These are phyloP conservation scores for Actinomucor elegans DNA, from an alignment of 371 early-diverging fungal species.

Conservation along the genomic window DNA sequence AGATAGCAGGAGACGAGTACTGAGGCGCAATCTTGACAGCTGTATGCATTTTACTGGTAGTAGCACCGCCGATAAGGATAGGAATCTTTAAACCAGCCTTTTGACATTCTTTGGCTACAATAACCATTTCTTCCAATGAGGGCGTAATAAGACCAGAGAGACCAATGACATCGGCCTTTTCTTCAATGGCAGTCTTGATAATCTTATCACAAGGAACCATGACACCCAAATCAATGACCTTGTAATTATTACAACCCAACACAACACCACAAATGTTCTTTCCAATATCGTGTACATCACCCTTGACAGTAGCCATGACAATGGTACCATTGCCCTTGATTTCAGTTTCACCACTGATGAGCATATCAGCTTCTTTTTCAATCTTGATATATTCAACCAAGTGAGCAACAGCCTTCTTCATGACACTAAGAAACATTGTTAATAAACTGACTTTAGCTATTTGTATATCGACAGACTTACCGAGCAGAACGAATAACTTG, in stretches of 20 bases:
- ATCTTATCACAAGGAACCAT: conserved; percentile 93
- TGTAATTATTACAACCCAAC: conserved; percentile 94
- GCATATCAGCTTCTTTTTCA: conserved; percentile 73
- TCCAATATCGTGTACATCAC: conserved; percentile 88
- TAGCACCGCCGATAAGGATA: conserved; percentile 92
- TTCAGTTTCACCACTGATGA: conserved; percentile 42
- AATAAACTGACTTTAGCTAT: not conserved
- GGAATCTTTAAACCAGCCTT: conserved; percentile 85
- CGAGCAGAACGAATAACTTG: conserved; percentile 95
- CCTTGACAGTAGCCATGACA: conserved; percentile 93
- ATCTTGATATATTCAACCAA: conserved; percentile 90
- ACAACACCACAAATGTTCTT: conserved; percentile 95
- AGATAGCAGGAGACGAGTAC: conserved; percentile 68
- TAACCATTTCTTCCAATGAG: conserved; percentile 94
- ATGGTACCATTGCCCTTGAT: conserved; percentile 70
- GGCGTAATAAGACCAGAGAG: conserved; percentile 93
- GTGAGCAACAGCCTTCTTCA: conserved; percentile 95
- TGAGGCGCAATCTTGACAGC: conserved; percentile 94
- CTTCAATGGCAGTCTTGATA: conserved; percentile 78
- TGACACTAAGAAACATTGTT: conserved; percentile 46
- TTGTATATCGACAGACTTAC: conserved; percentile 22
- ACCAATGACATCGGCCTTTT: conserved; percentile 90
- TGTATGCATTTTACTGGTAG: conserved; percentile 93
- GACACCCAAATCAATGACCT: conserved; percentile 90
- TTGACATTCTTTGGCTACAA: conserved; percentile 89